Base-by-base conservation (phyloP, 2,329 filamentous ascomycete genomes). In the Colletotrichum sp. region DNA sequence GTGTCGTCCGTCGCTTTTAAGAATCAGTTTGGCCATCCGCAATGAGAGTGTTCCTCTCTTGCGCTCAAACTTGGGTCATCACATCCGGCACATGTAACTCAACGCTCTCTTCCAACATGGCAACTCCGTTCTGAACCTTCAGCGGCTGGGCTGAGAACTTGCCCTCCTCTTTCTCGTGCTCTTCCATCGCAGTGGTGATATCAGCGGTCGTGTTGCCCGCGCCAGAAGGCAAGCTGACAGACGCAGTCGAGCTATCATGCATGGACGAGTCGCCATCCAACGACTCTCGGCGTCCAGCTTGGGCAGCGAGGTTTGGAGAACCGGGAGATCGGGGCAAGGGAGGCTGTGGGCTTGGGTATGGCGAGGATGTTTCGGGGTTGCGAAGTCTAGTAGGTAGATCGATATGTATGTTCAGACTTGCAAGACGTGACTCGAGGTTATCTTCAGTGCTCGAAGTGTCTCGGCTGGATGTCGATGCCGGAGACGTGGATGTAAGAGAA, bases 71-170 rank as follows among this genome's bases (percentile, higher is more conserved):
- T 44, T 83, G 79, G 26, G 84, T 86, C 52, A 89, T 80, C 24
- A 89, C 78, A 79, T 90, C 88, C 5, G 88, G 83, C 34, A 86
- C 80, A 21, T 88, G 86, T 36, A 86, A 82, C 76, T 87, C 87
- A 18, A 91, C 86, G 59, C 87, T 89, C 80, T 92, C 90, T 79
- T 93, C 90, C 5, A 88, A 88, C 30, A 93, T 81, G 2, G 90
- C 90, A 6, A 92, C 84, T 3, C 90, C 91, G 18, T 88, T 86
- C 6, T 86, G 84, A 2, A 91, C 88, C 34, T 88, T 86, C 3
- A 90, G 80, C 55, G 86, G 84, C 28, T 86, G 84, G 44, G 84
- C 82, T 6, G 84, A 83, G 76, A 86, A 86, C 16, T 72, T 76
- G 4, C 81, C 82, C 52, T 83, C 80, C 30, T 78, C 70, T 16